Percentiles rank a stretch among this genome's conserved stretches.
phyloP scores from a whole-genome alignment of 1,139 yeast species.

The Schizosaccharomyces versatilis region DNA sequence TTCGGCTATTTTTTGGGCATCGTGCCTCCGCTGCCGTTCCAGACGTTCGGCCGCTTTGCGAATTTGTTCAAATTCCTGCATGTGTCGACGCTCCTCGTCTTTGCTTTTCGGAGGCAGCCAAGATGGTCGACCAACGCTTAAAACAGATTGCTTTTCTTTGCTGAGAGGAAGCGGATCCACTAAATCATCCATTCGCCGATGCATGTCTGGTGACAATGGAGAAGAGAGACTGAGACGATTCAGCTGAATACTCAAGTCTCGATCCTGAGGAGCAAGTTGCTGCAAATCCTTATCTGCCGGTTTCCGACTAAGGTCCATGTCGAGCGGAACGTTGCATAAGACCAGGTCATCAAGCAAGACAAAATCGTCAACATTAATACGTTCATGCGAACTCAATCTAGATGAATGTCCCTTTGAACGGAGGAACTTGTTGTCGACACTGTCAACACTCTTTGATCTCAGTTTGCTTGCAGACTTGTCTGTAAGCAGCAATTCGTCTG shows the following conservation, averaged over 20 bases:
- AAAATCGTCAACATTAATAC: neutral
- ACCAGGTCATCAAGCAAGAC: neutral
- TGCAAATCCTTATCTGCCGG: neutral
- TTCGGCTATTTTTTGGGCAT: constrained; percentile 15
- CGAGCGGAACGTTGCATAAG: constrained; percentile 1
- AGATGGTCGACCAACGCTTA: constrained; percentile 37
- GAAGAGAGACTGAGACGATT: neutral
- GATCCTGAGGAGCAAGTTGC: neutral
- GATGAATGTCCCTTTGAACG: neutral
- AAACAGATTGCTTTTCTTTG: constrained; percentile 18
- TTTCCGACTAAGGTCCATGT: neutral
- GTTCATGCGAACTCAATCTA: neutral
- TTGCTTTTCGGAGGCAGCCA: constrained; percentile 46
- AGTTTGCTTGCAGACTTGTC: too few relatives aligned
- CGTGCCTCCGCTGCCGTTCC: constrained; percentile 18
- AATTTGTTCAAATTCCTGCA: constrained; percentile 27
- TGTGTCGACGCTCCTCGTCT: constrained; percentile 34
- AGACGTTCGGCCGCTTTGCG: constrained; percentile 24
- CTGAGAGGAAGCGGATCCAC: constrained; percentile 13
- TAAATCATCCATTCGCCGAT: constrained; percentile 2
- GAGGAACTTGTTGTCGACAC: too few relatives aligned
- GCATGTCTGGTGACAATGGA: neutral
- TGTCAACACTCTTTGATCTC: too few relatives aligned
- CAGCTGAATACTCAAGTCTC: neutral
- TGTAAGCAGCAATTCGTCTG: too few relatives aligned